Evolutionary conservation across 2,329 filamentous ascomycete species (phyloP).

Genomic region (Macrophomina pseudophaseolina): DNA sequence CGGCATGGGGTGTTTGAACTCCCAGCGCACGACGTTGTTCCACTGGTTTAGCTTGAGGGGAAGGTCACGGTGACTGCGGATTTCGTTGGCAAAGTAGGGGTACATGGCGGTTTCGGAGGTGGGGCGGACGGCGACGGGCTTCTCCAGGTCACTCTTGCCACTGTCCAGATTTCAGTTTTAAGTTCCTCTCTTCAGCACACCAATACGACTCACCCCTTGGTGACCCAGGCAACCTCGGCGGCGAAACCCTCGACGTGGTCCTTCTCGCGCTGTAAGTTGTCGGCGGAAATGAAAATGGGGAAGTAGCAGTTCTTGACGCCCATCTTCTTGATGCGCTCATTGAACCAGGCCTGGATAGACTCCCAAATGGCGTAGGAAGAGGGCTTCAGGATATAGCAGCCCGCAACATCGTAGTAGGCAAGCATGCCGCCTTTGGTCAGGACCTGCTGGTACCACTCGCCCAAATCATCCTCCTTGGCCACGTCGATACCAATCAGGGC

Average conservation of each 20-base stretch:
- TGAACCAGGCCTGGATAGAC: constrained; percentile 64
- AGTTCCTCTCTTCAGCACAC: background rate
- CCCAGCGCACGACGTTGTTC: constrained; percentile 96
- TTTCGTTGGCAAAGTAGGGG: constrained; percentile 95
- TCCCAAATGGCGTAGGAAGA: constrained; percentile 72
- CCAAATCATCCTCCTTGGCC: constrained; percentile 83
- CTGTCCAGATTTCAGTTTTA: constrained; percentile 49
- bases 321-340: constrained; percentile 79
- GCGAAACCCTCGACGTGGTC: constrained; percentile 98
- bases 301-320: constrained; percentile 97
- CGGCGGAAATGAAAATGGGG: constrained; percentile 91
- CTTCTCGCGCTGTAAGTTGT: constrained; percentile 86
- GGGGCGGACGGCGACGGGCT: constrained; percentile 71
- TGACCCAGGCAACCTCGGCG: constrained; percentile 88
- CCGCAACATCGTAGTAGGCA: constrained; percentile 97
- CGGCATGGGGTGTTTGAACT: constrained; percentile 86
- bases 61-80: constrained; percentile 92
- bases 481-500: constrained; percentile 86
- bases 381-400: constrained; percentile 84
- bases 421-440: constrained; percentile 97
- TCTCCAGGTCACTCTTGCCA: constrained; percentile 91
- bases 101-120: constrained; percentile 87
- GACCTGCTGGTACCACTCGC: constrained; percentile 97
- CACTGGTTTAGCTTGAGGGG: constrained; percentile 96
- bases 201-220: constrained; percentile 39